Base-by-base conservation (phyloP, 2,329 filamentous ascomycete species). In the Alternaria dauci region DNA sequence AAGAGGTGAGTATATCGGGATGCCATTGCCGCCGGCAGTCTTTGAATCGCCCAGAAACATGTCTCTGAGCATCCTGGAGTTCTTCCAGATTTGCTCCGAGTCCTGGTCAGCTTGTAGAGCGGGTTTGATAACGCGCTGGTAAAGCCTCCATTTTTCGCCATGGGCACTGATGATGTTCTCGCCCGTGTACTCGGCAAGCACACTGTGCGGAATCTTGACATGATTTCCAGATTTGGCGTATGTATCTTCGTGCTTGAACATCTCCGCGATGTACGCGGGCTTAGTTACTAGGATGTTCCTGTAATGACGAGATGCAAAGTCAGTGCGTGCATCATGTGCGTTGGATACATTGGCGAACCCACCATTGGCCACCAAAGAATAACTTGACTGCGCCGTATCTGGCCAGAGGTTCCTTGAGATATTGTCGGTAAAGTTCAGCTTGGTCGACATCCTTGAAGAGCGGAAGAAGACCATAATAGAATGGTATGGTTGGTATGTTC, bases 301-400 rank as follows among this genome's bases (percentile, higher is more conserved):
- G 14, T 5, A 16, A 36, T 36, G 11, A 30, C 14, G 32, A 36
- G 11, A 16, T 16, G 32, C 14, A 14, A 36, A 36, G 32, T 36
- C 5, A 36, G 32, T 16, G 32, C 14, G 32, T 36, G 32, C 5
- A 11, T 12, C 14, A 36, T 7, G 16, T 36, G 14, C 7, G 32
- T 36, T 16, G 12, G 32, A 12, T 36, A 14, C 14, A 36, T 36
- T 36, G 32, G 32, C 32, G 32, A 16, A 36, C 32, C 12, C 11
- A 36, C 83, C 83, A 85, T 41, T 77, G 78, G 0, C 80, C 81
- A 1, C 79, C 82, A 34, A 84, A 84, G 73, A 82, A 85, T 28
- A 85, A 71, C 57, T 83, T 80, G 18, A 84, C 83, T 1, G 82
- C 83, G 4, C 83, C 80, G 46, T 80, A 76, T n/a, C 70, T 71